Evolutionary conservation across 73 alveolate species (phyloP).

Genomic region (Breviolum minutum): DNA sequence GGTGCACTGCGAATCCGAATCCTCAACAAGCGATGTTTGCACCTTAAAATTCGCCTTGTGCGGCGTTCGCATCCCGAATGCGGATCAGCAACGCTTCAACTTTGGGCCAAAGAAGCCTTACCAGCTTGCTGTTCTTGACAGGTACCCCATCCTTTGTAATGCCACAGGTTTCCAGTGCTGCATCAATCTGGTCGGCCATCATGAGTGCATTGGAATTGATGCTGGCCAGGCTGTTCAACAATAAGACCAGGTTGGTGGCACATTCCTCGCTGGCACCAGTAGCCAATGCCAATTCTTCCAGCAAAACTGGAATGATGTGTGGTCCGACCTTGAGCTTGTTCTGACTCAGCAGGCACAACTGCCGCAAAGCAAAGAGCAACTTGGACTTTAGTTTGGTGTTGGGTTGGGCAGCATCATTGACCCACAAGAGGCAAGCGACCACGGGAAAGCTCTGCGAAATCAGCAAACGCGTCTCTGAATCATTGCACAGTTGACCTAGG

Average conservation of each 20-base stretch:
- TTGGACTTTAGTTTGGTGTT: conserved; percentile 86
- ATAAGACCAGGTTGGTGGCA: conserved; percentile 67
- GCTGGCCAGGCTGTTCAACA: conserved; percentile 60
- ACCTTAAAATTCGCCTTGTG: conserved; percentile 40
- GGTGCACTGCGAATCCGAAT: too few relatives aligned
- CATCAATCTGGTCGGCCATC: conserved; percentile 40
- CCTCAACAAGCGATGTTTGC: too few relatives aligned
- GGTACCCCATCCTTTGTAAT: conserved; percentile 47
- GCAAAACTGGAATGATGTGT: conserved; percentile 71
- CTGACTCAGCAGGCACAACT: conserved; percentile 1
- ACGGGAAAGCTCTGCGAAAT: conserved; percentile 83
- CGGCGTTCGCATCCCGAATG: conserved; percentile 64
- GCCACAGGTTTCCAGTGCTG: conserved; percentile 84
- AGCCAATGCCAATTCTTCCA: conserved; percentile 83
- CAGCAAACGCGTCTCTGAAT: conserved; percentile 78
- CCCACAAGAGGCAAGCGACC: conserved; percentile 86
- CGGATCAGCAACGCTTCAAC: conserved; percentile 85
- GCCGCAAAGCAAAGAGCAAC: conserved; percentile 73
- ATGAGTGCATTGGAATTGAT: conserved; percentile 39
- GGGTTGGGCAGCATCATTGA: conserved; percentile 88
- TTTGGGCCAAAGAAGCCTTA: conserved; percentile 74
- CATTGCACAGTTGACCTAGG: conserved; percentile 88
- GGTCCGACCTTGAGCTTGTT: conserved; percentile 82
- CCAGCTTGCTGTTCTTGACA: conserved; percentile 79
- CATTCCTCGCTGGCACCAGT: conserved; percentile 76